Evolutionary conservation across 768 basidiomycete species (phyloP), one percentile per base, ranked within the genome.

Genomic region (Amanita phalloides): DNA sequence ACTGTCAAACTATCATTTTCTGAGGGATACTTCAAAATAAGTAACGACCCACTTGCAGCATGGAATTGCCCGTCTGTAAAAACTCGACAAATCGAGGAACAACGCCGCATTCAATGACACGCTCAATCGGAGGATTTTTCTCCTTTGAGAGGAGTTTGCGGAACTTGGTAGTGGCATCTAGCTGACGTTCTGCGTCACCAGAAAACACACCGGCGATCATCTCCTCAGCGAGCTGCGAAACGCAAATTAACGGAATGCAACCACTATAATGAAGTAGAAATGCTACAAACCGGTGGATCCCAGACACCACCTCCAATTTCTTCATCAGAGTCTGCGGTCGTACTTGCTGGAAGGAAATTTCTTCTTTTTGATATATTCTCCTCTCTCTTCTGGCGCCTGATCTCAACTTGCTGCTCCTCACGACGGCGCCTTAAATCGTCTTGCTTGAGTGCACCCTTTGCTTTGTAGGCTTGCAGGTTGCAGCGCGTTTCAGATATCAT

Each of bases 321-420:
- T 56, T 97, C 95, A 78, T 97, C 95, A 49, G 93, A 96, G 64
- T 97, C 95, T 54, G 69, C 74, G 53, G 76, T 72, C 45, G 79
- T 69, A 25, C 80, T 75, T 10, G 49, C 49, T 33, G 91, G 83
- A 53, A 92, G 76, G 64, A 95, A 90, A 68, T 97, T 97, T 56
- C 96, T 78, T 67, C 96, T 80, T 76, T 99, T 99, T 54, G 94
- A 90, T 56, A 98, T 94, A 67, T 93, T 94, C 69, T 99, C 96
- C 67, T 99, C 96, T 60, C 96, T 79, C 73, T 98, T 98, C 73
- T 95, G 91, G 64, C 92, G 81, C 65, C 96, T 80, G 76, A 99
- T 97, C 77, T 98, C 96, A 53, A 99, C 96, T 64, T 98, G 94
- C 66, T 95, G 91, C 66, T 99, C 94, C 68, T 98, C 96, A 54